A percentile compares a stretch with the other conserved stretches of the same genome.
Evolutionary conservation across 148 eudicot genomes (phyloP).

Genomic region (Rheum nobile): DNA sequence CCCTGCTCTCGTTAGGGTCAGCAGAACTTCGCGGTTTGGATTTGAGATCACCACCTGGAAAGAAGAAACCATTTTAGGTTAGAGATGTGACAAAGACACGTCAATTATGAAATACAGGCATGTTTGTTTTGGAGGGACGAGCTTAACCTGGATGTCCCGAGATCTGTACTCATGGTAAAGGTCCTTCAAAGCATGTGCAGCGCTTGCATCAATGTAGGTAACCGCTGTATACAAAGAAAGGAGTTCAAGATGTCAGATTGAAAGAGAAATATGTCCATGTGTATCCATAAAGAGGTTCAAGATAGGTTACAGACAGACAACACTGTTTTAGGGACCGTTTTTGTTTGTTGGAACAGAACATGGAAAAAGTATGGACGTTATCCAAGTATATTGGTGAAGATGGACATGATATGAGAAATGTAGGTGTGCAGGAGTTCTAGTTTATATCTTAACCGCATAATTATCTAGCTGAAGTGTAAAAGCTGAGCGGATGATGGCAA

Average conservation of each 20-base stretch:
- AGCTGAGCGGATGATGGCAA: background rate
- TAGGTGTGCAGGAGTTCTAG: too few species aligned
- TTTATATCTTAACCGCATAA: background rate
- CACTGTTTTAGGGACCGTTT: background rate
- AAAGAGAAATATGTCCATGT: background rate
- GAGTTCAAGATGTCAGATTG: background rate
- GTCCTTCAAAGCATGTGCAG: constrained; percentile 75
- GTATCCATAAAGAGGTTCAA: too few species aligned
- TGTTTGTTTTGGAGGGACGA: background rate
- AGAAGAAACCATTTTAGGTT: background rate
- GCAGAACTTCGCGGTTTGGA: constrained; percentile 77
- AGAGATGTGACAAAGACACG: background rate
- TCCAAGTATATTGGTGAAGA: too few species aligned
- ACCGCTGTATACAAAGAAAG: constrained; percentile 35
- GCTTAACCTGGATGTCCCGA: constrained; percentile 72
- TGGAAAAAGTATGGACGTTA: too few species aligned
- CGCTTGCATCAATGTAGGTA: constrained; percentile 86
- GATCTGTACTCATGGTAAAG: constrained; percentile 79
- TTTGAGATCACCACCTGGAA: constrained; percentile 73
- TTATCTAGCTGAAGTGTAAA: background rate
- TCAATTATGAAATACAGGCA: background rate
- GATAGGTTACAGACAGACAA: too few species aligned
- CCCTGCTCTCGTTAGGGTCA: constrained; percentile 68
- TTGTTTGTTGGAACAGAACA: too few species aligned
- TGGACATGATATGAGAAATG: too few species aligned